Base-by-base conservation (phyloP, 305 asterid genomes). In the Rubia peregrina region DNA sequence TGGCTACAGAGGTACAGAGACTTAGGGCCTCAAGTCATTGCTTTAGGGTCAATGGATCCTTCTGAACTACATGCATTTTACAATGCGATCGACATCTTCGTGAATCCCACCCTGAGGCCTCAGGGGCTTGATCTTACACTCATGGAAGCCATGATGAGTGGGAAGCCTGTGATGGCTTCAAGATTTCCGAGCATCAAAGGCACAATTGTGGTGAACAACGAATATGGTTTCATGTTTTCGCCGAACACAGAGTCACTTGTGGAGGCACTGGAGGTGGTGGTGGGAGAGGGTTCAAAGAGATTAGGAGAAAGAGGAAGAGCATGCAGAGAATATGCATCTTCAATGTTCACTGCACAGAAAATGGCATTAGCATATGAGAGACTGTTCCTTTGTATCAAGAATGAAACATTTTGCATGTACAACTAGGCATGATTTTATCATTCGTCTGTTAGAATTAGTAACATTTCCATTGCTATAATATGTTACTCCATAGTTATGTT, bases 121-220 rank as follows among this genome's bases (percentile, higher is more conserved):
- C 98, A 92, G 67, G 98, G 98, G 73, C 96, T 92, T 40, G 98
- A 92, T 83, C 93, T 87, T 9, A 92, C 96, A 10, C 77, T 92
- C 3, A 87, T 87, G 96, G 98, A 92, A 75, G 96, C 97, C 19
- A 89, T 90, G 96, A 84, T 92, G 94, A 90, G 89, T 48, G 98
- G 97, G 62, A 92, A 87, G 73, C 86, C 98, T 3, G 88, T 92
- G 2, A 84, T 90, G 96, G 98, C 97, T n/a, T 87, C 98, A 44
- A 84, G 92, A 71, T 87, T 88, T 70, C 97, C 98, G 0, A 92
- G 98, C 67, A 89, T 92, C 61, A 90, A 86, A 69, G 96, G 98
- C 51, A 90, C 96, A 1, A 83, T 90, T 16, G 76, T 92, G 70
- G 97, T 92, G 42, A 78, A 90, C 19, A 85, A 82, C 68, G 90